These are phyloP conservation scores for Dissophora ornata DNA, from an alignment of 192 early-diverging fungal species.

Conservation along the genomic window DNA sequence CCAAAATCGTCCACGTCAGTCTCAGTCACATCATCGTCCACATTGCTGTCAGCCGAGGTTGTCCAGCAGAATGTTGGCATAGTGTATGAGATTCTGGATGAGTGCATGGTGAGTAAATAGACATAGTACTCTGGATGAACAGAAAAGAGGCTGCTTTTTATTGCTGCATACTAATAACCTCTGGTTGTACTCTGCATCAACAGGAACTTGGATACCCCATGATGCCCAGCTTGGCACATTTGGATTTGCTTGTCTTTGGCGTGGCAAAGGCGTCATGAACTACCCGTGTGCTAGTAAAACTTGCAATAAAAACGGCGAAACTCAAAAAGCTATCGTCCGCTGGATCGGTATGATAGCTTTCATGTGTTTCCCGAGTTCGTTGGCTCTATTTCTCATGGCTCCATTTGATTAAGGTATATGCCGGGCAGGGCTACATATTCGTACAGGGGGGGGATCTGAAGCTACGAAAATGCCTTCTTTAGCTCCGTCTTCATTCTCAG, in stretches of 20 bases:
- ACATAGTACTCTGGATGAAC: not conserved
- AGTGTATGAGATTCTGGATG: slow-evolving; percentile 46
- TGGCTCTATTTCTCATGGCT: too few relatives aligned
- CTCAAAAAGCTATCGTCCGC: too few relatives aligned
- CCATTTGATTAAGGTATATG: too few relatives aligned
- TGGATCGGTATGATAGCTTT: too few relatives aligned
- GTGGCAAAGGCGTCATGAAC: slow-evolving; percentile 3
- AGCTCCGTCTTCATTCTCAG: slow-evolving; percentile 16
- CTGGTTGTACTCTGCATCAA: too few relatives aligned
- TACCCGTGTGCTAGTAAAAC: too few relatives aligned
- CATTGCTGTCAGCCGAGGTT: slow-evolving; percentile 9
- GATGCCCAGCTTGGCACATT: slow-evolving; percentile 32
- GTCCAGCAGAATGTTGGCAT: slow-evolving; percentile 27
- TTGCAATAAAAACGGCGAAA: too few relatives aligned
- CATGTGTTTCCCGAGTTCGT: too few relatives aligned
- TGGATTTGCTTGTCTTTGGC: slow-evolving; percentile 46
- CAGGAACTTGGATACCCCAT: slow-evolving; percentile 39
- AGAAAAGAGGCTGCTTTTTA: not conserved
- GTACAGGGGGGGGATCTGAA: too few relatives aligned
- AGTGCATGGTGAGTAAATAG: slow-evolving; percentile 34
- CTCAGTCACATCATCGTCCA: not conserved
- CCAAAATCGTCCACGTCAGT: too few relatives aligned
- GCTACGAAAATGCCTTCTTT: not conserved
- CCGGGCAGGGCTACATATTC: too few relatives aligned
- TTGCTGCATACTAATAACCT: too few relatives aligned